A percentile compares a stretch with the other conserved stretches of the same genome.
Conservation (phyloP, 2,329 filamentous ascomycete genomes). For the Claviceps purpurea region DNA sequence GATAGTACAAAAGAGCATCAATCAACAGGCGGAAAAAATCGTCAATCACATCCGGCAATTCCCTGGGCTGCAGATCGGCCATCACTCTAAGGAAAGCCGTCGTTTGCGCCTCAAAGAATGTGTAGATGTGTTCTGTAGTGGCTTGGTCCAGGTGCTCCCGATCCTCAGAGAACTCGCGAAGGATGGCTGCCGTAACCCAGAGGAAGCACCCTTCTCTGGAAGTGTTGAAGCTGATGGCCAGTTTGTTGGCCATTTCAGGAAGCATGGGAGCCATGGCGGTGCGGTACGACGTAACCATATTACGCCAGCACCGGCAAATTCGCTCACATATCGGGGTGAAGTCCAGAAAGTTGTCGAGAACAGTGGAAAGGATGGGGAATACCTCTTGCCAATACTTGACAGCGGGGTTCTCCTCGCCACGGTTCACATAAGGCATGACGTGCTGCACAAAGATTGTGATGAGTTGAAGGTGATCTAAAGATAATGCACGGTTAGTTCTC, state of each 20-base stretch:
- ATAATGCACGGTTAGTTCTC: neutral
- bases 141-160: constrained; percentile 68
- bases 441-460: constrained; percentile 80
- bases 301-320: constrained; percentile 88
- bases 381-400: constrained; percentile 96
- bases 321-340: constrained; percentile 86
- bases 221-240: constrained; percentile 70
- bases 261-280: constrained; percentile 78
- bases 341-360: constrained; percentile 74
- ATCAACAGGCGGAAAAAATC: constrained; percentile 91
- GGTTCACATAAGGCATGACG: constrained; percentile 60
- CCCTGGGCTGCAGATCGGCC: constrained; percentile 62
- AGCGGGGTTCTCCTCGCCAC: constrained; percentile 67
- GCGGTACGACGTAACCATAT: constrained; percentile 93
- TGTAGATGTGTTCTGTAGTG: constrained; percentile 81
- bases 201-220: constrained; percentile 93
- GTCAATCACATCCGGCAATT: constrained; percentile 77
- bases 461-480: constrained; percentile 70
- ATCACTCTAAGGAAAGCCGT: constrained; percentile 80
- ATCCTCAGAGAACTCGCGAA: constrained; percentile 89
- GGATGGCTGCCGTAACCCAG: constrained; percentile 93
- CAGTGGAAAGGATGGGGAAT: constrained; percentile 72
- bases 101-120: constrained; percentile 89
- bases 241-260: constrained; percentile 72
- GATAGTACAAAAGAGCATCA: constrained; percentile 87